phyloP scores from a whole-genome alignment of 805 yeast genomes.

The Saccharomycopsis microspora region DNA sequence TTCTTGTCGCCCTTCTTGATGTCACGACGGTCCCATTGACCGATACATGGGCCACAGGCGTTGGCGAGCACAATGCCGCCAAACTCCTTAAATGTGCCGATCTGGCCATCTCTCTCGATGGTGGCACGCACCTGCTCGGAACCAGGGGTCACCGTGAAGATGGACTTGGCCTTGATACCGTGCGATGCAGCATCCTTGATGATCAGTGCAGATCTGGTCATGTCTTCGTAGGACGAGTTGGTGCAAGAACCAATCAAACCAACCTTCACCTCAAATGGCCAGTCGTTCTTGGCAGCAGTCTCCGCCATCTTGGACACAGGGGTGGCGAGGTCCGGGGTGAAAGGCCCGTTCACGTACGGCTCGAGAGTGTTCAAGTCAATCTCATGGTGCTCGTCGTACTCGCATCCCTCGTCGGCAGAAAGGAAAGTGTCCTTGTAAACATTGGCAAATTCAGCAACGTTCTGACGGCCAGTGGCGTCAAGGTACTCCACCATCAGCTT shows the following conservation, averaged over 20 bases:
- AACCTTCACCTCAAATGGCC: conserved; percentile 91
- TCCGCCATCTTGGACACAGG: conserved; percentile 82
- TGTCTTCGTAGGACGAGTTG: conserved; percentile 96
- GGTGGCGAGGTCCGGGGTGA: conserved; percentile 96
- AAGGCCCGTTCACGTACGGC: conserved; percentile 96
- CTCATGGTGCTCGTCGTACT: conserved; percentile 89
- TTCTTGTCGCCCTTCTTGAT: conserved; percentile 76
- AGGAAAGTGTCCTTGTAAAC: conserved; percentile 54
- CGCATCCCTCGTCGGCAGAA: conserved; percentile 84
- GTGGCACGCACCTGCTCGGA: conserved; percentile 98
- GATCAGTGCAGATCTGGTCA: conserved; percentile 92
- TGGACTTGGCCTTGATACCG: conserved; percentile 85
- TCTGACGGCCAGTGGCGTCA: conserved; percentile 74
- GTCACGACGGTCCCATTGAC: conserved; percentile 97
- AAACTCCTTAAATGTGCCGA: conserved; percentile 76
- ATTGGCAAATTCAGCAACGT: conserved; percentile 74
- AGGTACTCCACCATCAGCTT: conserved; percentile 63
- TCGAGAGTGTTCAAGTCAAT: conserved; percentile 81
- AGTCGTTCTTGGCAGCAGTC: conserved; percentile 71
- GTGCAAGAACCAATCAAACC: conserved; percentile 98
- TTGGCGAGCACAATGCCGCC: conserved; percentile 94
- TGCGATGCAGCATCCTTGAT: conserved; percentile 82
- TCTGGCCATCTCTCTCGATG: conserved; percentile 91
- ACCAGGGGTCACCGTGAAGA: conserved; percentile 94
- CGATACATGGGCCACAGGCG: conserved; percentile 99